Evolutionary conservation across 2,329 filamentous ascomycete species (phyloP).

Genomic region (Calonectria pauciramosa): DNA sequence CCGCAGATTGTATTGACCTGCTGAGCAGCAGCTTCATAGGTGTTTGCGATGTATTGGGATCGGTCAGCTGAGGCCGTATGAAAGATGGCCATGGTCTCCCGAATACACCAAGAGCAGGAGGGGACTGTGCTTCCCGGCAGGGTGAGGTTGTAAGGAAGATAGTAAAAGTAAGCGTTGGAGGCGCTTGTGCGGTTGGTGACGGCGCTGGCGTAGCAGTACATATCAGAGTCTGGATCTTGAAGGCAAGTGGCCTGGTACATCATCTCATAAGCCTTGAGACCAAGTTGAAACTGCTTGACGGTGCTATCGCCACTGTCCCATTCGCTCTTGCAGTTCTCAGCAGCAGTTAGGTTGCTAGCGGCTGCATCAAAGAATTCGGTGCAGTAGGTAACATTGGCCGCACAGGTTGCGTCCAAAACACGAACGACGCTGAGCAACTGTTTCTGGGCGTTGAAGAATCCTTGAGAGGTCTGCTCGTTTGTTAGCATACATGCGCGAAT

Average conservation of each 20-base stretch:
- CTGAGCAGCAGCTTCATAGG: conserved; percentile 79
- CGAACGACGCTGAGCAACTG: conserved; percentile 80
- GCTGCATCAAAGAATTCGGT: conserved; percentile 73
- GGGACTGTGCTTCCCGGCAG: conserved; percentile 78
- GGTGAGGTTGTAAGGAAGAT: conserved; percentile 81
- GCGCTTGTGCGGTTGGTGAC: conserved; percentile 81
- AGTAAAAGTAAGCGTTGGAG: conserved; percentile 86
- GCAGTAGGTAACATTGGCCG: conserved; percentile 76
- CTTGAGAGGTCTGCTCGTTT: conserved; percentile 77
- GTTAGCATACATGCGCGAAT: conserved; percentile 23
- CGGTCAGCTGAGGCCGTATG: conserved; percentile 76
- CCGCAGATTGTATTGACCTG: conserved; percentile 79
- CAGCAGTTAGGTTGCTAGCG: conserved; percentile 73
- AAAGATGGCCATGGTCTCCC: conserved; percentile 86
- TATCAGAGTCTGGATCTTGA: conserved; percentile 72
- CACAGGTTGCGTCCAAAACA: conserved; percentile 84
- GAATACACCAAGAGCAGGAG: conserved; percentile 81
- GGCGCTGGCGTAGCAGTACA: conserved; percentile 88
- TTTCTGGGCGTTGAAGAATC: conserved; percentile 85
- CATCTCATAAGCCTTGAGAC: conserved; percentile 81
- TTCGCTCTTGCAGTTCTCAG: conserved; percentile 79
- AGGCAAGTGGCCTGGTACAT: conserved; percentile 88
- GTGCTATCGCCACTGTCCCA: conserved; percentile 75
- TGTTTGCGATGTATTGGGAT: conserved; percentile 74
- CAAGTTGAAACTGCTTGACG: conserved; percentile 81